These are phyloP conservation scores for Fragaria nilgerrensis DNA, from an alignment of 306 rosid genomes.

Conservation along the genomic window DNA sequence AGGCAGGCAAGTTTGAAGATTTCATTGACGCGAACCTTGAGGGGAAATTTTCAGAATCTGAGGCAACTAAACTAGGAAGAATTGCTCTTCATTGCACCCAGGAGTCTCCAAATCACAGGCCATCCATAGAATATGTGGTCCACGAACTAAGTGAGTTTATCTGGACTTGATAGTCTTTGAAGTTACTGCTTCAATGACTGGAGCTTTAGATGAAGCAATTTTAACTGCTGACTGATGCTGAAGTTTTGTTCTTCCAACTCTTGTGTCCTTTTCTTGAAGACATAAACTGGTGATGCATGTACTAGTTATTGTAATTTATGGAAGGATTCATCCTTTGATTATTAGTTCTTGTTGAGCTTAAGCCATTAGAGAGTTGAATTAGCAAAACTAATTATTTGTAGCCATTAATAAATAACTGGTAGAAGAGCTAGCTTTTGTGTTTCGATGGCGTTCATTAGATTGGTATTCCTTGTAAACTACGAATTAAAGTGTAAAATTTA, in stretches of 20 bases:
- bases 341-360: not conserved
- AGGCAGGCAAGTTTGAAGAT: conserved; percentile 39
- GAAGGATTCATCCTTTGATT: not conserved
- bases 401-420: not conserved
- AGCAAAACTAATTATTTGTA: not conserved
- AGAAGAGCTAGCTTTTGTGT: not conserved
- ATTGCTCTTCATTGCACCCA: conserved; percentile 65
- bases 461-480: not conserved
- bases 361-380: conserved; percentile 11
- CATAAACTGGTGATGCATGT: not conserved
- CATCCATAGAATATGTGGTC: conserved; percentile 55
- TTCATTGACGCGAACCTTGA: conserved; percentile 62
- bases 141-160: conserved; percentile 38
- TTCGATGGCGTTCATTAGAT: not conserved
- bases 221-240: conserved; percentile 21
- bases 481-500: no score
- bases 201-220: not conserved
- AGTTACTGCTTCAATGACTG: conserved; percentile 12
- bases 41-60: conserved; percentile 58
- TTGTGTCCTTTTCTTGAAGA: conserved; percentile 10
- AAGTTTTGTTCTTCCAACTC: conserved; percentile 17
- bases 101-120: conserved; percentile 62
- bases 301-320: not conserved
- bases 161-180: conserved; percentile 19
- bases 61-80: conserved; percentile 57